Conservation (phyloP, 2,329 filamentous ascomycete genomes). For the Thelonectria discophora region DNA sequence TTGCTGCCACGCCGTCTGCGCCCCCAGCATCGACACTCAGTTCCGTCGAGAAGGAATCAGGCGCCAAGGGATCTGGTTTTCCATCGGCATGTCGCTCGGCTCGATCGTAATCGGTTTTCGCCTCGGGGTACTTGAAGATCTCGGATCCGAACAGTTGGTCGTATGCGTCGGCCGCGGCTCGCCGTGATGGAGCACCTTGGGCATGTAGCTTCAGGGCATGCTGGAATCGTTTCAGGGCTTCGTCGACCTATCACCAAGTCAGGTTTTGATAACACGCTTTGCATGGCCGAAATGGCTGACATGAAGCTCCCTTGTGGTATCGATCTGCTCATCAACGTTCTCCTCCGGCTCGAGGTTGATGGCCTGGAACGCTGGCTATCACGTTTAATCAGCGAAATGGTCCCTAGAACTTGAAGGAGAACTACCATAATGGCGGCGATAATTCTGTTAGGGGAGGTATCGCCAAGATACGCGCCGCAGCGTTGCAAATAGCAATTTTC, state of each 20-base stretch:
- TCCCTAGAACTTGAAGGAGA: neutral
- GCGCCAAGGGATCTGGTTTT: conserved; percentile 49
- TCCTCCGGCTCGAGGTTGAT: conserved; percentile 96
- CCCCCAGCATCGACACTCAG: conserved; percentile 68
- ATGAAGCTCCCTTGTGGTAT: conserved; percentile 94
- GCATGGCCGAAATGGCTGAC: conserved; percentile 45
- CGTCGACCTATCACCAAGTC: conserved; percentile 72
- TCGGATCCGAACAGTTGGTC: conserved; percentile 86
- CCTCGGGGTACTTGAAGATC: conserved; percentile 92
- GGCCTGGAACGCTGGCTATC: conserved; percentile 76
- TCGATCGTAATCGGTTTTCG: conserved; percentile 82
- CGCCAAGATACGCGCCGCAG: conserved; percentile 34
- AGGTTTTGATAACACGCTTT: neutral
- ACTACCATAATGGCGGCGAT: conserved; percentile 39
- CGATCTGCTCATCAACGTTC: conserved; percentile 87
- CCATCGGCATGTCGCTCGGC: conserved; percentile 65
- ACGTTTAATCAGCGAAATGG: conserved; percentile 26
- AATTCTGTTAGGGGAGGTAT: conserved; percentile 15
- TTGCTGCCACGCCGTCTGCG: conserved; percentile 79
- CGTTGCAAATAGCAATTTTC: conserved; percentile 10
- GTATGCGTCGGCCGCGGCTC: conserved; percentile 83
- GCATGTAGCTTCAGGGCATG: conserved; percentile 90
- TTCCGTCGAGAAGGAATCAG: conserved; percentile 60
- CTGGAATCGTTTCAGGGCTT: conserved; percentile 94
- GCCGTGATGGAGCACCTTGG: conserved; percentile 79